Evolutionary conservation across 2,329 filamentous ascomycete species (phyloP), one percentile per base, ranked within the genome.

Genomic region (Fusarium austroafricanum): DNA sequence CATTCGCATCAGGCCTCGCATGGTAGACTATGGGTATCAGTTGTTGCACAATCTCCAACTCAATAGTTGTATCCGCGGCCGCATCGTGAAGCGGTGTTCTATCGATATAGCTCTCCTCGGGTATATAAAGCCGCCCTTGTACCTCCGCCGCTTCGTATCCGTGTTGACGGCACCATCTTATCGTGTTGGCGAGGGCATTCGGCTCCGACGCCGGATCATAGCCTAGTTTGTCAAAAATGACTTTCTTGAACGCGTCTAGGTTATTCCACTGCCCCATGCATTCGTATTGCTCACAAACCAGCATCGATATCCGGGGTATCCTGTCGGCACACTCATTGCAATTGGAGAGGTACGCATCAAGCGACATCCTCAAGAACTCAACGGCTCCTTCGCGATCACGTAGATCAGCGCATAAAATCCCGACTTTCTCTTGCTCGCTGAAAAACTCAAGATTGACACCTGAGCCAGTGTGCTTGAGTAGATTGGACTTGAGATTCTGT

Each of bases 251-350:
- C 6, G 61, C 61, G 35, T 47, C 45, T 12, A 64, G 23, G 5
- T 62, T 35, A 26, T 51, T 29, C 45, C 51, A 42, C 38, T 63
- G 44, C 1, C 43, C 45, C 40, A 46, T 46, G 12, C 29, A 51
- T 29, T 63, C 58, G 29, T 64, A 64, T 5, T 63, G 58, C 5
- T 64, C 51, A 17, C 51, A 57, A 9, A 64, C 51, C 3, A 63
- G n/a, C 23, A 28, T 52, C 2, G 58, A 63, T 51, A 46, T 57
- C 8, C 40, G 39, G 4, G 21, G 29, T 52, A 64, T 58, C 10
- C 40, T 58, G 12, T 52, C 45, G 2, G 14, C 9, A 20, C 33
- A 20, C 9, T 33, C 35, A 2, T 17, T 15, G 3, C 11, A 23
- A 6, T 21, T n/a, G 10, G 33, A 28, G 7, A 52, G 5, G 20